Conservation (phyloP, 495 filamentous ascomycete species). For the Lasiosphaeris hirsuta region DNA sequence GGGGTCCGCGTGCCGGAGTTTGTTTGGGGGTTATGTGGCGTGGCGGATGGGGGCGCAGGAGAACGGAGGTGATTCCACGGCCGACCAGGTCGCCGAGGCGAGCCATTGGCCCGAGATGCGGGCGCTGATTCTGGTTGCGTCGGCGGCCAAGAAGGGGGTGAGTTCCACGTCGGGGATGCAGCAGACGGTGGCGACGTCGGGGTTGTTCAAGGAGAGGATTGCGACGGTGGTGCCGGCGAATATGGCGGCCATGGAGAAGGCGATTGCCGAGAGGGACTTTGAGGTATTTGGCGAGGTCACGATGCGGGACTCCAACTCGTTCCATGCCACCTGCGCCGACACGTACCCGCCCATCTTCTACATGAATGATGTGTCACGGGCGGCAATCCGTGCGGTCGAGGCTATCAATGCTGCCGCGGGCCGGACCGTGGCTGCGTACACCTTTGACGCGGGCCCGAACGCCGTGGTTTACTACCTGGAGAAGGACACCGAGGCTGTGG, state of each 20-base stretch:
- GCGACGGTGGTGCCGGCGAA: conserved; percentile 71
- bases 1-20: conserved; percentile 83
- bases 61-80: conserved; percentile 80
- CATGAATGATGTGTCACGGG: conserved; percentile 85
- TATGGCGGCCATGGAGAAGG: conserved; percentile 83
- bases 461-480: conserved; percentile 91
- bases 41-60: conserved; percentile 72
- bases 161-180: conserved; percentile 93
- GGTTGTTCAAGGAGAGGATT: conserved; percentile 72
- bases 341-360: conserved; percentile 98
- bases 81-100: conserved; percentile 79
- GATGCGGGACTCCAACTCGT: conserved; percentile 93
- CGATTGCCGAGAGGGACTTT: conserved; percentile 76
- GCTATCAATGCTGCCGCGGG: conserved; percentile 74
- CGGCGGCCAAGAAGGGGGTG: conserved; percentile 91
- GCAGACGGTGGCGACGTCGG: conserved; percentile 82
- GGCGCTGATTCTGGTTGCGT: conserved; percentile 84
- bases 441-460: conserved; percentile 96
- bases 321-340: conserved; percentile 93
- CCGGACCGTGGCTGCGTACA: conserved; percentile 82
- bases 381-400: conserved; percentile 83
- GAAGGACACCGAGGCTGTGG: conserved; percentile 65
- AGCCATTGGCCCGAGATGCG: conserved; percentile 94
- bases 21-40: conserved; percentile 94
- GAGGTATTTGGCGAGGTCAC: conserved; percentile 82